Conservation (phyloP, 257 asterid genomes). For the Striga asiatica region DNA sequence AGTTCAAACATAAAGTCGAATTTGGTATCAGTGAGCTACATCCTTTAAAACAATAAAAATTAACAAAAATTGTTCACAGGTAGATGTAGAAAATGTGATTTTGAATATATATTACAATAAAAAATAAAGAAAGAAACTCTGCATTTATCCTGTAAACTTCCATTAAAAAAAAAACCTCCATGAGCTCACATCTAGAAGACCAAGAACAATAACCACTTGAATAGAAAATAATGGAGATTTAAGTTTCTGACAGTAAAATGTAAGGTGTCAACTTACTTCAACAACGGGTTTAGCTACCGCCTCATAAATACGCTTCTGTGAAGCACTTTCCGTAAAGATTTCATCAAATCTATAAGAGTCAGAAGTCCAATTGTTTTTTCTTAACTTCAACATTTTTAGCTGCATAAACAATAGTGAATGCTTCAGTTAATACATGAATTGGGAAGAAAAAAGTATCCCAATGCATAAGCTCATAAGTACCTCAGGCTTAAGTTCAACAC, state of each 20-base stretch:
- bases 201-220: background rate
- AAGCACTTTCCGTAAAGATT: constrained; percentile 63
- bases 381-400: constrained; percentile 73
- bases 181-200: too few species aligned
- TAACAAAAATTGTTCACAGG: too few species aligned
- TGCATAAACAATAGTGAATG: constrained; percentile 23
- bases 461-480: constrained; percentile 28
- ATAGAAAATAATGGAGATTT: background rate
- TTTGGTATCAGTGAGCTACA: background rate
- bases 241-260: constrained; percentile 1
- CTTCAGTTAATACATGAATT: background rate
- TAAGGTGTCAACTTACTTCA: constrained; percentile 37
- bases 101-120: too few species aligned
- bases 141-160: too few species aligned
- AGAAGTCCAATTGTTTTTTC: constrained; percentile 82
- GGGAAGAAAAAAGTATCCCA: background rate
- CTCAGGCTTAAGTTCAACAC: constrained; percentile 88
- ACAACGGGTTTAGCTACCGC: constrained; percentile 92
- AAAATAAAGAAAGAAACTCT: too few species aligned
- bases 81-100: too few species aligned
- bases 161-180: too few species aligned
- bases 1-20: background rate
- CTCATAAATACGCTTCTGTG: constrained; percentile 85
- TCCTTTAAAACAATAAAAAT: too few species aligned
- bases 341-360: constrained; percentile 76